These are phyloP conservation scores for Cairneyella variabilis DNA, from an alignment of 495 filamentous ascomycete species.

Conservation along the genomic window DNA sequence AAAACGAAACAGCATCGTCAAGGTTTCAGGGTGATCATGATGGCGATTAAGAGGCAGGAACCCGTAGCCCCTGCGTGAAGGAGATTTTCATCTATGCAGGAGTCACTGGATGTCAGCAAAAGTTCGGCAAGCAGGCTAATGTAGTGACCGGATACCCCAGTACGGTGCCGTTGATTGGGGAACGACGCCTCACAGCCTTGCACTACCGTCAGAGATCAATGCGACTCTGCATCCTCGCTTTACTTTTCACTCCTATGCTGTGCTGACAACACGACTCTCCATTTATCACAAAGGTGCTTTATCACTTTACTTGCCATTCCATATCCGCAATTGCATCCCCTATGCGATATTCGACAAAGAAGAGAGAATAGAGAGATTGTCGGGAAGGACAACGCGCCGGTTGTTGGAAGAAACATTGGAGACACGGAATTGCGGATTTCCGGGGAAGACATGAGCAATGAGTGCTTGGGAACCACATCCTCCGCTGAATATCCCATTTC, in stretches of 20 bases:
- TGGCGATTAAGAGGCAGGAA: too few species aligned
- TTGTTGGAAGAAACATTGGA: background rate
- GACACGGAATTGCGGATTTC: slow-evolving; percentile 2
- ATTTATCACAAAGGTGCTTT: background rate
- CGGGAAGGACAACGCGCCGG: too few species aligned
- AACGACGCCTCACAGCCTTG: background rate
- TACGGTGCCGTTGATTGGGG: background rate
- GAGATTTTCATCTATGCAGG: slow-evolving; percentile 1
- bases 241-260: background rate
- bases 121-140: background rate
- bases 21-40: slow-evolving; percentile 3
- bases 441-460: slow-evolving; percentile 21
- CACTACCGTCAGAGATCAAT: background rate
- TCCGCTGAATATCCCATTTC: slow-evolving; percentile 2
- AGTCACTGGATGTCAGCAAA: background rate
- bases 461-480: slow-evolving; percentile 7
- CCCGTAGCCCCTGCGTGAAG: slow-evolving; percentile 1
- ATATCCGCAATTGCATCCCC: too few species aligned
- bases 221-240: background rate
- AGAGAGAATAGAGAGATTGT: too few species aligned
- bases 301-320: background rate
- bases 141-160: too few species aligned
- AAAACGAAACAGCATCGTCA: background rate
- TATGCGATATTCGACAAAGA: too few species aligned
- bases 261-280: too few species aligned